A percentile compares a stretch with the other conserved stretches of the same genome.
phyloP scores from a whole-genome alignment of 106 monocot species.

The Acanthochlamys bracteata region DNA sequence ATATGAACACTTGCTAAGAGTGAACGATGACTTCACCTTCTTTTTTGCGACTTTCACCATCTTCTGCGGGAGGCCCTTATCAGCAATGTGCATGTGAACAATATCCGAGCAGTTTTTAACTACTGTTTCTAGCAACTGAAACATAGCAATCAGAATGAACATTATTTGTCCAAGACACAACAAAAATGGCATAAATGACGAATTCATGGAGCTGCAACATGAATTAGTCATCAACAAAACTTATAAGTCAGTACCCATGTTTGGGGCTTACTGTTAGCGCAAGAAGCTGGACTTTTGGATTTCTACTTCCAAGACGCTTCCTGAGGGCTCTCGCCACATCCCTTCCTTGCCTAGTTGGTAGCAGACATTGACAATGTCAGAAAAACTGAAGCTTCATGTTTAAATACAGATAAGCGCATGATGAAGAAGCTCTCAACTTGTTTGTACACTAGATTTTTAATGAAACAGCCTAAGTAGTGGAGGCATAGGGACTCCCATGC shows the following conservation, averaged over 20 bases:
- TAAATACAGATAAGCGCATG: no score
- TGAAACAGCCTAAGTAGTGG: no score
- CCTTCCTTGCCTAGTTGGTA: conserved; percentile 21
- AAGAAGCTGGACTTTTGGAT: conserved; percentile 29
- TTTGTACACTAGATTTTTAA: no score
- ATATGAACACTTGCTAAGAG: neutral
- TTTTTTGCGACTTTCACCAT: conserved; percentile 44
- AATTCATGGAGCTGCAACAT: neutral
- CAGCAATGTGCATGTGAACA: conserved; percentile 39
- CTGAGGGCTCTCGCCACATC: conserved; percentile 18
- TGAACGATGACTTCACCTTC: conserved; percentile 18
- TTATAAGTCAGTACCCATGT: neutral
- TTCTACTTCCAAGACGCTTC: conserved; percentile 23
- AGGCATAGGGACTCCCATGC: no score
- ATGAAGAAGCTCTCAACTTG: no score
- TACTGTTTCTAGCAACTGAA: conserved; percentile 30
- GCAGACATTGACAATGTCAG: neutral
- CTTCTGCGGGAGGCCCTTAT: conserved; percentile 22
- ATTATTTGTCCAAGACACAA: neutral
- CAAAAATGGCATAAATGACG: neutral
- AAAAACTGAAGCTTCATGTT: neutral
- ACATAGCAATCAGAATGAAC: conserved; percentile 14
- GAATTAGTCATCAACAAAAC: neutral
- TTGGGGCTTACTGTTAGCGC: conserved; percentile 21
- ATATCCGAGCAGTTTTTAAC: conserved; percentile 30